Evolutionary conservation across 129 eudicot species (phyloP).

Genomic region (Calendula officinalis): DNA sequence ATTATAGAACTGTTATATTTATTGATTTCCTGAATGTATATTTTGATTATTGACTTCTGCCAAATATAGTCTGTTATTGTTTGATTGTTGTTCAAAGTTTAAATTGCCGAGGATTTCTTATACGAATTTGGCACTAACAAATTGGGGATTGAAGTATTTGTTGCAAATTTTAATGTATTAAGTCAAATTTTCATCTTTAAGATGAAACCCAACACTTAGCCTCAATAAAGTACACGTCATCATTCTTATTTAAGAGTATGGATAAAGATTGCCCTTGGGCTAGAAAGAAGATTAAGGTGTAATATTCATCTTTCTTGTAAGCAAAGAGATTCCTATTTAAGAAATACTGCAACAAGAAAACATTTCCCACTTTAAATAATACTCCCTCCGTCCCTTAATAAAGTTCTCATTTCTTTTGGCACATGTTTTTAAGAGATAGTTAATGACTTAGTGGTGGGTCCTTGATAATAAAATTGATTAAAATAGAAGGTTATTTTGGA

Average conservation of each 20-base stretch:
- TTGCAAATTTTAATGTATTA: not conserved
- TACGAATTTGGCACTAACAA: not conserved
- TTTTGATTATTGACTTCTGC: not conserved
- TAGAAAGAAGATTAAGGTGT: conserved; percentile 17
- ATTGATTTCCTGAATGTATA: conserved; percentile 2
- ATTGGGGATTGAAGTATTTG: conserved; percentile 10
- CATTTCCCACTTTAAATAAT: not conserved
- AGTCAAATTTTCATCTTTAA: not conserved
- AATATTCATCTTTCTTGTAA: conserved; percentile 22
- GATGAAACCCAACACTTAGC: not conserved
- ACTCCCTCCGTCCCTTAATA: no score
- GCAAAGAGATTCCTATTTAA: conserved; percentile 23
- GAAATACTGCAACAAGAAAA: not conserved
- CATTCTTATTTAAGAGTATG: not conserved
- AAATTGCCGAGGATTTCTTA: not conserved
- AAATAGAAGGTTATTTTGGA: no score
- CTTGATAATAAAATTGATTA: no score
- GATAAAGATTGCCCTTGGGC: conserved; percentile 8
- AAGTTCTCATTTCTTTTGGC: no score
- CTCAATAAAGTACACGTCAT: conserved; percentile 4
- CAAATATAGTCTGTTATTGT: not conserved
- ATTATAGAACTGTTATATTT: not conserved
- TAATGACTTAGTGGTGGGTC: no score
- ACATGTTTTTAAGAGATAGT: no score
- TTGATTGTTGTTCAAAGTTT: not conserved